A percentile compares a stretch with the other conserved stretches of the same genome.
These are phyloP conservation scores for Penicillium sp. DNA, from an alignment of 2,329 filamentous ascomycete species.

Conservation along the genomic window DNA sequence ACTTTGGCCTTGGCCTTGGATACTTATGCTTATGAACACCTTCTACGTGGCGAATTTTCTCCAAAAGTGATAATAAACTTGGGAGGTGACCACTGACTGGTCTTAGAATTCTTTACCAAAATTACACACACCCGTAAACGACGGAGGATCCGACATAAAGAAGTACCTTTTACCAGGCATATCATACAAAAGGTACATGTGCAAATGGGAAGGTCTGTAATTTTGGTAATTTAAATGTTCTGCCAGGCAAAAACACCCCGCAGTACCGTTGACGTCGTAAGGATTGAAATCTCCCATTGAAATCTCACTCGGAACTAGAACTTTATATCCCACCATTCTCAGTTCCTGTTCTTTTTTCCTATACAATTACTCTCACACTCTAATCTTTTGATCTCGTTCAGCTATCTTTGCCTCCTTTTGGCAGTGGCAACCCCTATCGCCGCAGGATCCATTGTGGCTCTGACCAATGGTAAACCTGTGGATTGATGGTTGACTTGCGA, in stretches of 20 bases:
- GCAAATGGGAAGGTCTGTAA: background rate
- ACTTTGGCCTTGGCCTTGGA: too few species aligned
- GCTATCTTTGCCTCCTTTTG: constrained; percentile 30
- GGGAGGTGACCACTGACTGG: too few species aligned
- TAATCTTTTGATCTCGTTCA: constrained; percentile 34
- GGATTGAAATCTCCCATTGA: background rate
- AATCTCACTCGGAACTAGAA: background rate
- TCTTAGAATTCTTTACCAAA: background rate
- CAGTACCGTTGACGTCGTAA: background rate
- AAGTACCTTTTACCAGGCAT: background rate
- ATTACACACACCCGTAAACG: background rate
- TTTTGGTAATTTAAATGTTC: background rate
- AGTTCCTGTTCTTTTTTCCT: background rate
- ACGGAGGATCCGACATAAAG: too few species aligned
- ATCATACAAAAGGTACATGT: background rate
- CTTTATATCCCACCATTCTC: background rate
- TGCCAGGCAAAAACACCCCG: background rate
- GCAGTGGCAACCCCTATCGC: constrained; percentile 32
- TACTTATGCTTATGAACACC: too few species aligned
- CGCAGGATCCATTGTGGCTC: constrained; percentile 1
- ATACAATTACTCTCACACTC: constrained; percentile 18
- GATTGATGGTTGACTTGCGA: background rate
- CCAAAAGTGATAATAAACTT: too few species aligned
- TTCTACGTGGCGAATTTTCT: too few species aligned
- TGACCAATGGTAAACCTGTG: background rate